Conservation (phyloP, 768 basidiomycete species). For the Psilocybe cyanescens region DNA sequence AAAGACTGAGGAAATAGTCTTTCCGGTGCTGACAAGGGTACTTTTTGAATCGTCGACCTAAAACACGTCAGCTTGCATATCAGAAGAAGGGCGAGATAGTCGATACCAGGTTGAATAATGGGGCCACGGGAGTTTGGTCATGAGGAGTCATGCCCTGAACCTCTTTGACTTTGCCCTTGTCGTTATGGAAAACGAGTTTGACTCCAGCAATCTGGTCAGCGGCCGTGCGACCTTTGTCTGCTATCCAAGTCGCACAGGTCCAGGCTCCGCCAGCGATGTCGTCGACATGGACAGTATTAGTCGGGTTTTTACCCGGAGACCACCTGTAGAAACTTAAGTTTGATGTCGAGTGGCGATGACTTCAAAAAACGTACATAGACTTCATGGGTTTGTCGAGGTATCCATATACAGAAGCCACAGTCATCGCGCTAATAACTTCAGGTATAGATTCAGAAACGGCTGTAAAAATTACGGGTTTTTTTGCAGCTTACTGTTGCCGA, state of each 20-base stretch:
- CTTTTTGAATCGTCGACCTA: conserved; percentile 80
- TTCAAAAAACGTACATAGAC: conserved; percentile 58
- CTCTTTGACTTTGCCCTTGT: conserved; percentile 68
- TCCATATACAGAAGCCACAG: conserved; percentile 80
- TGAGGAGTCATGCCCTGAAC: conserved; percentile 64
- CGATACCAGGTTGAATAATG: conserved; percentile 81
- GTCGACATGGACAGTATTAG: conserved; percentile 76
- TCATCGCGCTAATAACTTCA: conserved; percentile 70
- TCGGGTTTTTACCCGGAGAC: conserved; percentile 77
- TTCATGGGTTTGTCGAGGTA: conserved; percentile 86
- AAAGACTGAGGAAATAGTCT: conserved; percentile 70
- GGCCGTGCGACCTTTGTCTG: conserved; percentile 59
- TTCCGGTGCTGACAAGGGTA: conserved; percentile 68
- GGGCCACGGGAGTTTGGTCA: conserved; percentile 63
- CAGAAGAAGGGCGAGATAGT: neutral
- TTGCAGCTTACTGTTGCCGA: conserved; percentile 59
- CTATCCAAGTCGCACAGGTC: conserved; percentile 81
- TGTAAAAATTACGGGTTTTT: neutral
- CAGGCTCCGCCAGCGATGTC: conserved; percentile 81
- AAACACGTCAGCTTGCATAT: neutral
- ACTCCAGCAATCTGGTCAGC: conserved; percentile 73
- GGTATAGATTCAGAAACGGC: conserved; percentile 6
- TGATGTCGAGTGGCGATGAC: conserved; percentile 1
- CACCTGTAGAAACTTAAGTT: conserved; percentile 50
- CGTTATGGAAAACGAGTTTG: conserved; percentile 66